These are phyloP conservation scores for Candida vartiovaarae DNA, from an alignment of 805 yeast species.

Conservation along the genomic window DNA sequence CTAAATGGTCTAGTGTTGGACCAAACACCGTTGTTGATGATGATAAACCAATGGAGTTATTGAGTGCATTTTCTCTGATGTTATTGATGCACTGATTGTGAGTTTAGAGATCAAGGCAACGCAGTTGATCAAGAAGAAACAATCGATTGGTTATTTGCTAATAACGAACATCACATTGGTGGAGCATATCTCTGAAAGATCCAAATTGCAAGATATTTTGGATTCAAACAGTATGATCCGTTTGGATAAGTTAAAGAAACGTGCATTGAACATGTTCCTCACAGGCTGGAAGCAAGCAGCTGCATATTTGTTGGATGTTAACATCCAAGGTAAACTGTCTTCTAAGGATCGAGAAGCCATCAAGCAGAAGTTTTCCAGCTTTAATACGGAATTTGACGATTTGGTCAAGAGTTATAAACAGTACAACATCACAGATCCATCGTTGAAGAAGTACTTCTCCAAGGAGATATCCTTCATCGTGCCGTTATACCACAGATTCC, in stretches of 20 bases:
- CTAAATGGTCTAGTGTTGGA: constrained; percentile 41
- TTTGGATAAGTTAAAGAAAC: constrained; percentile 59
- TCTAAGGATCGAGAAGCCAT: constrained; percentile 75
- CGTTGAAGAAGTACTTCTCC: constrained; percentile 53
- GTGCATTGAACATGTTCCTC: constrained; percentile 67
- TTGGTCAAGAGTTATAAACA: constrained; percentile 59
- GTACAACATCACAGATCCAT: constrained; percentile 59
- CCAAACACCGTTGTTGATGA: constrained; percentile 32
- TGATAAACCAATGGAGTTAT: constrained; percentile 39
- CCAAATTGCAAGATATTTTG: constrained; percentile 47
- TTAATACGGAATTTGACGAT: constrained; percentile 79
- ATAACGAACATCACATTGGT: constrained; percentile 65
- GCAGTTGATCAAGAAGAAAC: constrained; percentile 24
- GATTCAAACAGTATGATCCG: constrained; percentile 57
- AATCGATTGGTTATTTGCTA: constrained; percentile 58
- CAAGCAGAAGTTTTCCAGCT: constrained; percentile 77
- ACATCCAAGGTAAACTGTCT: constrained; percentile 50
- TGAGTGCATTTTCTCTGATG: constrained; percentile 69
- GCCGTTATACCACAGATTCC: constrained; percentile 81
- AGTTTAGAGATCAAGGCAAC: constrained; percentile 57
- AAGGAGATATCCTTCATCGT: constrained; percentile 69
- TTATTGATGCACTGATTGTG: constrained; percentile 65
- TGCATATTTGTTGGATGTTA: constrained; percentile 69
- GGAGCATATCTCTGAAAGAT: constrained; percentile 64
- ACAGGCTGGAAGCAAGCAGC: constrained; percentile 78